Conservation (phyloP, 768 basidiomycete genomes). For the Lentinula guzmanii region DNA sequence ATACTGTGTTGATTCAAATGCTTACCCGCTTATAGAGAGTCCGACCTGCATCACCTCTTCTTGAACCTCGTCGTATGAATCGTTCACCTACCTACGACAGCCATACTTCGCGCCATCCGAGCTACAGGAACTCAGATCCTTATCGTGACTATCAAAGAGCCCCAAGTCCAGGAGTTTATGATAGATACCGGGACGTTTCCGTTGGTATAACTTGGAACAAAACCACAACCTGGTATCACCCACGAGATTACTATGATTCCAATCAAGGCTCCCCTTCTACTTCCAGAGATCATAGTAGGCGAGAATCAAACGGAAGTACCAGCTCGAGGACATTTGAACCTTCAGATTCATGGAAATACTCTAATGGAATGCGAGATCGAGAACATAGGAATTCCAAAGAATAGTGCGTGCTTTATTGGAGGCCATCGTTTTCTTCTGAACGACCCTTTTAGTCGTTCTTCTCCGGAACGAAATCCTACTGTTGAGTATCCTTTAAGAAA, state of each 20-base stretch:
- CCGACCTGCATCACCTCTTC: not conserved
- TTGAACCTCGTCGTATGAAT: constrained; percentile 1
- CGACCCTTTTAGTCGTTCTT: not conserved
- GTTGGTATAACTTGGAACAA: constrained; percentile 1
- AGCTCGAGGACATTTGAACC: constrained; percentile 65
- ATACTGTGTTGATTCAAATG: not conserved
- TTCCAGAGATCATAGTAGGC: not conserved
- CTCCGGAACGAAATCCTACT: not conserved
- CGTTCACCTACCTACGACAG: not conserved
- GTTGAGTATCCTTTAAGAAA: constrained; percentile 13
- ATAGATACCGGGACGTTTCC: constrained; percentile 4
- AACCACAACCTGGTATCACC: not conserved
- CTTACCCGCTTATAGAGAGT: constrained; percentile 24
- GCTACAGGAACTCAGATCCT: not conserved
- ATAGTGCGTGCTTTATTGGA: constrained; percentile 6
- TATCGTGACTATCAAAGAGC: constrained; percentile 1
- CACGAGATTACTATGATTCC: constrained; percentile 1
- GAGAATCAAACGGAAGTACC: not conserved
- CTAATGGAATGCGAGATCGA: constrained; percentile 21
- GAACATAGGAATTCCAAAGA: constrained; percentile 1
- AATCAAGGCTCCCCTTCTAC: not conserved
- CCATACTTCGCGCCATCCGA: not conserved
- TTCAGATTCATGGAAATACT: constrained; percentile 65
- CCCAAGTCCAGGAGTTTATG: constrained; percentile 3
- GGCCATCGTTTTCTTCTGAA: constrained; percentile 13